Conservation (phyloP, 1,284 basidiomycete species). For the Schizophyllum commune region DNA sequence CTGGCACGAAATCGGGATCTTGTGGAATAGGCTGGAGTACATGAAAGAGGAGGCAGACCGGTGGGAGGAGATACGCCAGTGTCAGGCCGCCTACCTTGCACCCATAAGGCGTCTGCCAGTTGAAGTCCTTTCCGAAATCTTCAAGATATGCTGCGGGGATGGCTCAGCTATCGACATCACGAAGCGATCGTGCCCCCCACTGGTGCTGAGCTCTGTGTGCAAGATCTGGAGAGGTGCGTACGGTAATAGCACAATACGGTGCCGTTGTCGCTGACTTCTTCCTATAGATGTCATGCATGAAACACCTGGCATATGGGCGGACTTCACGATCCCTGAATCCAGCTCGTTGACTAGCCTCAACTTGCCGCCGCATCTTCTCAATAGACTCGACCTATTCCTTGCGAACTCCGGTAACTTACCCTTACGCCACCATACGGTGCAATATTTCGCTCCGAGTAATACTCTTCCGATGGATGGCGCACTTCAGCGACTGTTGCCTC, state of each 20-base stretch:
- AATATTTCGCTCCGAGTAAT: background rate
- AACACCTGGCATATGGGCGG: background rate
- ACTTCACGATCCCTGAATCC: background rate
- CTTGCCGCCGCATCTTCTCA: background rate
- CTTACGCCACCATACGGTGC: background rate
- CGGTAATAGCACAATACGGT: background rate
- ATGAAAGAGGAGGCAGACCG: background rate
- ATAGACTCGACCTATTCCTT: background rate
- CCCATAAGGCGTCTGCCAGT: background rate
- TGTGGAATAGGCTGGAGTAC: background rate
- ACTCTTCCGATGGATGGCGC: background rate
- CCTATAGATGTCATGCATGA: background rate
- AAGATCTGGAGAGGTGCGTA: background rate
- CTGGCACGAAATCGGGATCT: background rate
- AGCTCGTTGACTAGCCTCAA: background rate
- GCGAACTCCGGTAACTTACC: background rate
- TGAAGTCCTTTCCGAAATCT: background rate
- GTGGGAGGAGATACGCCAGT: background rate
- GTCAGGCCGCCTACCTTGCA: background rate
- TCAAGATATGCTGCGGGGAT: background rate
- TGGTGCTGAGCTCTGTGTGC: background rate
- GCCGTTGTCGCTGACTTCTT: background rate
- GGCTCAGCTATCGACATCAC: background rate
- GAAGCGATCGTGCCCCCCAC: background rate
- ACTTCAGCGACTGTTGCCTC: background rate